Evolutionary conservation across 495 filamentous ascomycete genomes (phyloP).

Genomic region (Corynascus novoguineensis): DNA sequence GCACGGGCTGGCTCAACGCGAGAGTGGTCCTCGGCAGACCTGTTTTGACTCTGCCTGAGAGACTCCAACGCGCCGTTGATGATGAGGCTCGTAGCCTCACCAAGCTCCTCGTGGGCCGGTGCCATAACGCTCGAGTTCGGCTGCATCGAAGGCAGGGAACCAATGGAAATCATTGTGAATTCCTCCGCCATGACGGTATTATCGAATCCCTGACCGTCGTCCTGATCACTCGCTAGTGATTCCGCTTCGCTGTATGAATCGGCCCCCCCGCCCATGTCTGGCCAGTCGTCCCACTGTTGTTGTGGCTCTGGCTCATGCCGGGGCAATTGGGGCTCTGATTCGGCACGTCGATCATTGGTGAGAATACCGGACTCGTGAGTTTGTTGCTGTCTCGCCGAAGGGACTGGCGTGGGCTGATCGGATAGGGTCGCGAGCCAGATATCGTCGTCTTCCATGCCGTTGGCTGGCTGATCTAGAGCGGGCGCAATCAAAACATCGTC

Average conservation of each 20-base stretch:
- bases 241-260: conserved; percentile 26
- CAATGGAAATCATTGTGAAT: conserved; percentile 47
- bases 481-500: conserved; percentile 16
- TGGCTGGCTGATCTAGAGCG: background rate
- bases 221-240: conserved; percentile 14
- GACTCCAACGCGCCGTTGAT: conserved; percentile 42
- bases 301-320: conserved; percentile 17
- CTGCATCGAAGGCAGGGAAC: conserved; percentile 41
- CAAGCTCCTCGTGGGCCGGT: conserved; percentile 36
- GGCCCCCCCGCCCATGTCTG: conserved; percentile 14
- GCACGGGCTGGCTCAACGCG: conserved; percentile 4
- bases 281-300: conserved; percentile 15
- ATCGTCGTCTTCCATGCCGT: conserved; percentile 29
- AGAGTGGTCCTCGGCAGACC: background rate
- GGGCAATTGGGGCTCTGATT: conserved; percentile 7
- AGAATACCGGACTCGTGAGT: background rate
- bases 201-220: conserved; percentile 16
- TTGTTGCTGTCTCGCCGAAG: conserved; percentile 10
- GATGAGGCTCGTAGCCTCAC: conserved; percentile 40
- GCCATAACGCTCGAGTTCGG: conserved; percentile 32
- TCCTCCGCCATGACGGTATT: conserved; percentile 44
- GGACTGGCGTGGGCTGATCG: conserved; percentile 23
- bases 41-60: conserved; percentile 33
- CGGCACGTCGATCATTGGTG: background rate
- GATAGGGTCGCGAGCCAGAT: conserved; percentile 33